A percentile compares a stretch with the other conserved stretches of the same genome.
These are phyloP conservation scores for Russula compacta DNA, from an alignment of 768 basidiomycete genomes.

Conservation along the genomic window DNA sequence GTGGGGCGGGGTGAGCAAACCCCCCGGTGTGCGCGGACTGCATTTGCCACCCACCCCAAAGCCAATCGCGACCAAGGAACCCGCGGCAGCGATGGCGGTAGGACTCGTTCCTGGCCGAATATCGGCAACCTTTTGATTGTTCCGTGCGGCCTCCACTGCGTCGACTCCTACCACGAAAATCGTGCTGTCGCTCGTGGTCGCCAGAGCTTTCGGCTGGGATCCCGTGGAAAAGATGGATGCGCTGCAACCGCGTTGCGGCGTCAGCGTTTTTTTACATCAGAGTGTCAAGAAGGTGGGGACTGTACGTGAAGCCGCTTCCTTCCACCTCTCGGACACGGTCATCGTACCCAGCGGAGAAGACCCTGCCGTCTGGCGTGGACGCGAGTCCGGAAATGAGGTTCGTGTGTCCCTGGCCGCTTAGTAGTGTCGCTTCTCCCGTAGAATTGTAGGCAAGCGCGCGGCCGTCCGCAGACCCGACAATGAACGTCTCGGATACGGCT, in stretches of 20 bases:
- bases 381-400: conserved; percentile 60
- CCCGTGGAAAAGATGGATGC: conserved; percentile 41
- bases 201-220: conserved; percentile 63
- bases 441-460: conserved; percentile 58
- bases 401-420: conserved; percentile 61
- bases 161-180: conserved; percentile 56
- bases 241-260: conserved; percentile 28
- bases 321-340: conserved; percentile 67
- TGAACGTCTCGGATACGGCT: conserved; percentile 48
- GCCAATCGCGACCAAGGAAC: conserved; percentile 56
- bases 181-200: conserved; percentile 48
- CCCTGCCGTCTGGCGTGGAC: conserved; percentile 36
- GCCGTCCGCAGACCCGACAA: conserved; percentile 76
- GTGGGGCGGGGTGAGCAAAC: not conserved
- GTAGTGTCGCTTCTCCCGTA: conserved; percentile 34
- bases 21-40: conserved; percentile 13
- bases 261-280: not conserved
- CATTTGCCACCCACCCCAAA: conserved; percentile 46
- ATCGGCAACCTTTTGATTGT: conserved; percentile 59
- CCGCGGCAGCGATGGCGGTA: conserved; percentile 46
- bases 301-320: conserved; percentile 39
- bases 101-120: conserved; percentile 45
- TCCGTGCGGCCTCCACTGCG: conserved; percentile 54
- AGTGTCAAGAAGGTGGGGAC: conserved; percentile 22
- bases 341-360: conserved; percentile 73